These are phyloP conservation scores for Pseudopithomyces maydicus DNA, from an alignment of 2,329 filamentous ascomycete genomes.

Conservation along the genomic window DNA sequence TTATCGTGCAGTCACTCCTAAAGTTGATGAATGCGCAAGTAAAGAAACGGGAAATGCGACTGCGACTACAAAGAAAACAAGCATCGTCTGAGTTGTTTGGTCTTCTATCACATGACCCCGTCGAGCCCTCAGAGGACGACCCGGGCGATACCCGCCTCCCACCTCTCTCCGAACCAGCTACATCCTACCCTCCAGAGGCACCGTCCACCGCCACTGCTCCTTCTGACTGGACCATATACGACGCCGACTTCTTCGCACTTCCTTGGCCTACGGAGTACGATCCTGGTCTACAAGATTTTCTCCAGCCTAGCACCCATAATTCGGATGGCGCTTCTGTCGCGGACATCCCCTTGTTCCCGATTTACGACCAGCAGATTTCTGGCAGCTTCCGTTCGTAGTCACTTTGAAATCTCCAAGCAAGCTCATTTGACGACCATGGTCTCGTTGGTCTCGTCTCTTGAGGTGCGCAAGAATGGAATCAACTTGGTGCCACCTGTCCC, in stretches of 20 bases:
- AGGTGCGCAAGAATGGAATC: constrained; percentile 59
- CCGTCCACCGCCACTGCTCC: constrained; percentile 13
- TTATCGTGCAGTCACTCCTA: constrained; percentile 31
- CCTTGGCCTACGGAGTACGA: constrained; percentile 39
- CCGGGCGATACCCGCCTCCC: not conserved
- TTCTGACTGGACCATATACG: constrained; percentile 38
- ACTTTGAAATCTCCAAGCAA: not conserved
- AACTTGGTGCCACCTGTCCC: constrained; percentile 60
- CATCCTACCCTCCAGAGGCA: constrained; percentile 11
- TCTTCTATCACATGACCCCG: constrained; percentile 21
- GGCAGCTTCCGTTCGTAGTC: constrained; percentile 13
- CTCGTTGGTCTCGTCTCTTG: constrained; percentile 56
- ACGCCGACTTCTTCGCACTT: constrained; percentile 37
- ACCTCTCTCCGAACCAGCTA: not conserved
- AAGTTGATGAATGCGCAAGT: constrained; percentile 30
- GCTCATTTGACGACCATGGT: constrained; percentile 30
- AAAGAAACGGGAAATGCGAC: constrained; percentile 26
- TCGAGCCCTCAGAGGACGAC: not conserved
- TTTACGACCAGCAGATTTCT: constrained; percentile 32
- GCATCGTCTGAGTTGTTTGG: constrained; percentile 38
- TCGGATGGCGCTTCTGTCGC: constrained; percentile 34
- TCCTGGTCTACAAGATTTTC: constrained; percentile 35
- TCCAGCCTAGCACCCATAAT: constrained; percentile 37
- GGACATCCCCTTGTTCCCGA: constrained; percentile 39
- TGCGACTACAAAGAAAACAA: constrained; percentile 31